Evolutionary conservation across 805 yeast genomes (phyloP).

Genomic region (Hagleromyces aurorensis): DNA sequence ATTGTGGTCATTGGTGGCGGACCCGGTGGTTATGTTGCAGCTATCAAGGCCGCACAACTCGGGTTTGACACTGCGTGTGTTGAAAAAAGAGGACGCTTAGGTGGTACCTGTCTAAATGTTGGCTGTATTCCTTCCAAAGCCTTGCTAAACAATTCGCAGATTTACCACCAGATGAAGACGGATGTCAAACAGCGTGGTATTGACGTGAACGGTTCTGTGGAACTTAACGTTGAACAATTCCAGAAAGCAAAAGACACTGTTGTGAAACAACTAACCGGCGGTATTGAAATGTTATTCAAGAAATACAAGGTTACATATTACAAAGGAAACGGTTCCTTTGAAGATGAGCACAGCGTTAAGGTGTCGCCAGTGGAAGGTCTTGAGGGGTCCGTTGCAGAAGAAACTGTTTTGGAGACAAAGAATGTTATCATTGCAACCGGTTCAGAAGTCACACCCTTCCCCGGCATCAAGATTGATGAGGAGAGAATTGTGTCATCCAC

Average conservation of each 20-base stretch:
- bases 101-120: slow-evolving; percentile 97
- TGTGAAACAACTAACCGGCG: slow-evolving; percentile 84
- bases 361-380: slow-evolving; percentile 84
- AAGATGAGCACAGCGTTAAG: slow-evolving; percentile 66
- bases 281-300: slow-evolving; percentile 91
- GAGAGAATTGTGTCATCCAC: slow-evolving; percentile 95
- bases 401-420: slow-evolving; percentile 64
- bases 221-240: slow-evolving; percentile 66
- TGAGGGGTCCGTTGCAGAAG: slow-evolving; percentile 58
- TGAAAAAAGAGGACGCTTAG: slow-evolving; percentile 92
- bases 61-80: slow-evolving; percentile 93
- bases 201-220: slow-evolving; percentile 62
- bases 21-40: slow-evolving; percentile 99
- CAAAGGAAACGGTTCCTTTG: slow-evolving; percentile 88
- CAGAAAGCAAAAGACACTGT: slow-evolving; percentile 90
- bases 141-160: slow-evolving; percentile 84
- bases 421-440: slow-evolving; percentile 96
- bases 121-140: slow-evolving; percentile 99
- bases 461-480: slow-evolving; percentile 93
- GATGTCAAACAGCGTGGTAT: slow-evolving; percentile 89
- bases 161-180: slow-evolving; percentile 80
- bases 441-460: slow-evolving; percentile 97
- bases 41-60: slow-evolving; percentile 96
- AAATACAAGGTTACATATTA: slow-evolving; percentile 90
- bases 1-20: slow-evolving; percentile 97